Percentiles rank a stretch among this genome's conserved stretches.
Evolutionary conservation across 2,329 filamentous ascomycete genomes (phyloP).

Genomic region (Bimuria novae-zelandiae): DNA sequence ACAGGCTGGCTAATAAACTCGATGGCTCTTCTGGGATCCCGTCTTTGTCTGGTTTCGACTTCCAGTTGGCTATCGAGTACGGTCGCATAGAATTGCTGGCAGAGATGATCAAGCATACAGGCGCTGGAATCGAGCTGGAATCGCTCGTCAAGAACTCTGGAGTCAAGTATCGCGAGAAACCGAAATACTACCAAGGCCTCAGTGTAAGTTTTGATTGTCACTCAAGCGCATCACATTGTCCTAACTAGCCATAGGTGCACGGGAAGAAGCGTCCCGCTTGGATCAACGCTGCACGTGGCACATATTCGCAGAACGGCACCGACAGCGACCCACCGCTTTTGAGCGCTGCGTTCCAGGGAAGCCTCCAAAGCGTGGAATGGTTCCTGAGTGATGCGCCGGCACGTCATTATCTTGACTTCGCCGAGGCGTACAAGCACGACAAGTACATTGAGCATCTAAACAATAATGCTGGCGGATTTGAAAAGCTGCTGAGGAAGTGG

Average conservation of each 20-base stretch:
- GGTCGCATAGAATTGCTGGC: conserved; percentile 62
- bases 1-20: conserved; percentile 7
- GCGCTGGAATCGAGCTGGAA: conserved; percentile 71
- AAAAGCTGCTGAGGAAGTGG: conserved; percentile 66
- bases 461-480: conserved; percentile 64
- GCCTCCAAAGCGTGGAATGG: conserved; percentile 74
- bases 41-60: conserved; percentile 24
- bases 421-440: conserved; percentile 65
- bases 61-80: conserved; percentile 50
- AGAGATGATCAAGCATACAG: conserved; percentile 67
- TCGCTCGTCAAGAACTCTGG: conserved; percentile 69
- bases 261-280: conserved; percentile 76
- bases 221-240: too few species aligned
- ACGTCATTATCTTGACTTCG: conserved; percentile 71
- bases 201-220: conserved; percentile 49
- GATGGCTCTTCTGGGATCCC: conserved; percentile 13
- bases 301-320: conserved; percentile 14
- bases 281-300: conserved; percentile 65
- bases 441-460: conserved; percentile 65
- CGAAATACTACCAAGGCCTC: conserved; percentile 76
- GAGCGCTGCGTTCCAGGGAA: conserved; percentile 60
- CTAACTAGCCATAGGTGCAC: conserved; percentile 53
- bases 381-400: conserved; percentile 73
- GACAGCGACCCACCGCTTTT: conserved; percentile 63
- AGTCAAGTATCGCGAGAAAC: conserved; percentile 65